Evolutionary conservation across 2,329 filamentous ascomycete species (phyloP).

Genomic region (Aspergillus sp.): DNA sequence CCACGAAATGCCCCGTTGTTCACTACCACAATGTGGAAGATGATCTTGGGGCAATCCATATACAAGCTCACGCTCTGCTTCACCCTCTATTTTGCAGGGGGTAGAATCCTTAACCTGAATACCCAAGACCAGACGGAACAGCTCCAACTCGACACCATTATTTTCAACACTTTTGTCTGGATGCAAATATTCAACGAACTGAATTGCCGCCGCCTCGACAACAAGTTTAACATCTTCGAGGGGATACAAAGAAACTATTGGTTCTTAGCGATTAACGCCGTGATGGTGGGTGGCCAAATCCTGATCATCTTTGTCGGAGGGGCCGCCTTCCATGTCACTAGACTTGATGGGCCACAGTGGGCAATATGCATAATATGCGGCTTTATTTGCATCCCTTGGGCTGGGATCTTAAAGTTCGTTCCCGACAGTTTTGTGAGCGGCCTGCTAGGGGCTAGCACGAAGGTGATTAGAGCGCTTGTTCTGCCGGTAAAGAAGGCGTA

Average conservation of each 20-base stretch:
- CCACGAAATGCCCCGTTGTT: not conserved
- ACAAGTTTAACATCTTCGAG: conserved; percentile 90
- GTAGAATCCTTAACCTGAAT: conserved; percentile 52
- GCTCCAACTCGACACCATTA: conserved; percentile 65
- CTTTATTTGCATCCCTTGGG: not conserved
- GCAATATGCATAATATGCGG: conserved; percentile 63
- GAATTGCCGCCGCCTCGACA: conserved; percentile 91
- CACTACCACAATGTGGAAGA: conserved; percentile 1
- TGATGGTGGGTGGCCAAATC: conserved; percentile 87
- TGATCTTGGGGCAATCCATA: not conserved
- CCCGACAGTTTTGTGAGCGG: not conserved
- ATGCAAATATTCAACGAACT: conserved; percentile 98
- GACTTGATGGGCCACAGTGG: conserved; percentile 72
- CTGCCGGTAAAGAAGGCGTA: no score
- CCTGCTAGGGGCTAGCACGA: not conserved
- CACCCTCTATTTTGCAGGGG: conserved; percentile 71
- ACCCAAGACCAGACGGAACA: conserved; percentile 7
- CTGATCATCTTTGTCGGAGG: conserved; percentile 85
- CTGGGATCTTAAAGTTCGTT: not conserved
- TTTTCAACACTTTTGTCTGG: conserved; percentile 99
- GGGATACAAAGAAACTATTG: conserved; percentile 77
- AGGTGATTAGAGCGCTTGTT: not conserved
- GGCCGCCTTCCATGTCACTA: conserved; percentile 68
- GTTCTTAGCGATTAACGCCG: conserved; percentile 74
- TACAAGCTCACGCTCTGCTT: conserved; percentile 50